Evolutionary conservation across 371 early-diverging fungal species (phyloP).

Genomic region (Caulochytrium protostelioides): DNA sequence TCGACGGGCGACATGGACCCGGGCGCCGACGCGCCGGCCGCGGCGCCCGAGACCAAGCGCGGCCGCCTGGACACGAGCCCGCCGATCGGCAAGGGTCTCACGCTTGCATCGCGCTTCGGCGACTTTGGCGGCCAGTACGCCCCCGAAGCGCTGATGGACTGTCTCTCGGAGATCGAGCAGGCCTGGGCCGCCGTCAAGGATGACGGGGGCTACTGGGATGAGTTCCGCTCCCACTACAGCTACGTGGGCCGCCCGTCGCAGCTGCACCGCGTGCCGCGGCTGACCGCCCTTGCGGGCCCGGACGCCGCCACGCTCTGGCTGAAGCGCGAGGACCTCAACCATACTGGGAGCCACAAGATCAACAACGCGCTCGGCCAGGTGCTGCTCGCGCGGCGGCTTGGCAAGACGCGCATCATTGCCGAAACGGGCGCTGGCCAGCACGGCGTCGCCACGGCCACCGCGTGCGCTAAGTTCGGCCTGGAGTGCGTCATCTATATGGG

Average conservation of each 20-base stretch:
- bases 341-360: conserved; percentile 96
- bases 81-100: background rate
- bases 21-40: conserved; percentile 19
- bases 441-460: conserved; percentile 93
- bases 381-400: conserved; percentile 75
- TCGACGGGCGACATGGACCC: too few species aligned
- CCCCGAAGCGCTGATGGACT: conserved; percentile 83
- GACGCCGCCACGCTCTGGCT: conserved; percentile 81
- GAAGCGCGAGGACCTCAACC: conserved; percentile 94
- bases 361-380: conserved; percentile 89
- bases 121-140: conserved; percentile 91
- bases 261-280: conserved; percentile 59
- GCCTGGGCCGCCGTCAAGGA: conserved; percentile 55
- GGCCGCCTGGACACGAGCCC: background rate
- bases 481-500: conserved; percentile 94
- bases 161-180: conserved; percentile 63
- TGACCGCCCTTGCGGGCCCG: conserved; percentile 40
- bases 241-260: conserved; percentile 81
- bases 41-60: background rate
- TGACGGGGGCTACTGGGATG: conserved; percentile 71
- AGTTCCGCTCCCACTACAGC: conserved; percentile 68
- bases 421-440: conserved; percentile 98
- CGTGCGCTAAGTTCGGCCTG: conserved; percentile 90
- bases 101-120: conserved; percentile 52
- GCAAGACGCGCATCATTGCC: conserved; percentile 89